These are phyloP conservation scores for Podospora conica DNA, from an alignment of 495 filamentous ascomycete genomes.

Conservation along the genomic window DNA sequence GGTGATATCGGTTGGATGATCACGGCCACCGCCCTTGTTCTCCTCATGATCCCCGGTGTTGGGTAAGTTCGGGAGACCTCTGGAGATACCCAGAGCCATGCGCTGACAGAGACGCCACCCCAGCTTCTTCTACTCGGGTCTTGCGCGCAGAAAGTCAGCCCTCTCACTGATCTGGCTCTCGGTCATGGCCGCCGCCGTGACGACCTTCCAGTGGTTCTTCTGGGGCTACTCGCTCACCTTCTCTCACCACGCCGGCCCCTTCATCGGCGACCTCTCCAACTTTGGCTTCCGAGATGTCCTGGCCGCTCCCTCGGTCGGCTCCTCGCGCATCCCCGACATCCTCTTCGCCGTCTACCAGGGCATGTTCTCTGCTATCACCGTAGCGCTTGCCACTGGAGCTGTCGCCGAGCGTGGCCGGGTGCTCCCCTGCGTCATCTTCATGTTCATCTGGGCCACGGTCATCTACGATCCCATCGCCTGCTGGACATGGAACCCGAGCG, in stretches of 20 bases:
- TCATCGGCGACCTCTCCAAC: constrained; percentile 77
- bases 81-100: background rate
- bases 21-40: constrained; percentile 75
- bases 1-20: constrained; percentile 92
- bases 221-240: constrained; percentile 95
- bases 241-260: constrained; percentile 76
- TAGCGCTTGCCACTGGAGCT: constrained; percentile 84
- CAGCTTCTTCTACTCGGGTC: constrained; percentile 94
- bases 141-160: constrained; percentile 88
- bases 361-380: constrained; percentile 94
- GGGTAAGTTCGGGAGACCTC: constrained; percentile 36
- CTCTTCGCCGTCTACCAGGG: constrained; percentile 93
- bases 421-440: constrained; percentile 91
- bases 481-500: constrained; percentile 90
- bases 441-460: constrained; percentile 93
- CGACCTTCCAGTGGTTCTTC: constrained; percentile 97
- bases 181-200: constrained; percentile 82
- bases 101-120: background rate
- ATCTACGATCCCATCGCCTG: constrained; percentile 93
- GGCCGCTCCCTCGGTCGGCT: constrained; percentile 69
- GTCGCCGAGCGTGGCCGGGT: constrained; percentile 88
- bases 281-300: constrained; percentile 79
- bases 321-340: constrained; percentile 72
- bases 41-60: constrained; percentile 97
- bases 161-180: constrained; percentile 93